Evolutionary conservation across 2,329 filamentous ascomycete genomes (phyloP).

Genomic region (Neoascochyta sp.): DNA sequence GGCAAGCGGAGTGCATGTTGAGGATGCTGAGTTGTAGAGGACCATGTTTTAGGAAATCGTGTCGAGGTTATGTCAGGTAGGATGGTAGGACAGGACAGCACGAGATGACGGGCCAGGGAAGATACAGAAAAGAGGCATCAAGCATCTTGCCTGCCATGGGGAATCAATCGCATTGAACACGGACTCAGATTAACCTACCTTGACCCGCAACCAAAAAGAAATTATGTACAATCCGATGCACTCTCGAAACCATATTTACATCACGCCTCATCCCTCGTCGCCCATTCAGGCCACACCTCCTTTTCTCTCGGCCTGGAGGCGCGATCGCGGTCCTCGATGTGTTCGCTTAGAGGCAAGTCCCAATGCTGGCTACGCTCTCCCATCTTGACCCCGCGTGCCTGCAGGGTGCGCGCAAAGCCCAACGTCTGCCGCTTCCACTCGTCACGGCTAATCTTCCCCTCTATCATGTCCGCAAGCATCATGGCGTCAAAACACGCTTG

Average conservation of each 20-base stretch:
- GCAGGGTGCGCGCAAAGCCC: constrained; percentile 37
- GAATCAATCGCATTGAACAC: too few relatives aligned
- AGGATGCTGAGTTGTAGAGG: constrained; percentile 23
- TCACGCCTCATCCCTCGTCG: constrained; percentile 9
- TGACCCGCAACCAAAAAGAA: too few relatives aligned
- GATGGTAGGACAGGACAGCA: too few relatives aligned
- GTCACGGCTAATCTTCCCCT: constrained; percentile 33
- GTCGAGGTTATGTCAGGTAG: too few relatives aligned
- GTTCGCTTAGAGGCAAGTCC: constrained; percentile 20
- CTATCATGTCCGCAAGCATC: constrained; percentile 40
- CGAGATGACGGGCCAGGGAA: too few relatives aligned
- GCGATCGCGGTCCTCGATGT: constrained; percentile 22
- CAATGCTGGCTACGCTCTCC: constrained; percentile 43
- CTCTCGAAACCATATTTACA: too few relatives aligned
- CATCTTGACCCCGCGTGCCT: constrained; percentile 40
- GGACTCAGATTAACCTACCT: too few relatives aligned
- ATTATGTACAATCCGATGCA: too few relatives aligned
- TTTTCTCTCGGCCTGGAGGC: constrained; percentile 22
- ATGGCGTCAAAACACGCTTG: constrained; percentile 48
- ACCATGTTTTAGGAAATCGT: too few relatives aligned
- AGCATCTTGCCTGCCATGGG: too few relatives aligned
- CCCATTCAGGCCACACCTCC: constrained; percentile 26
- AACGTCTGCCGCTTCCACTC: constrained; percentile 39
- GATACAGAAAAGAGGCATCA: too few relatives aligned
- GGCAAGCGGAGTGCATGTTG: constrained; percentile 25